Evolutionary conservation across 2,329 filamentous ascomycete species (phyloP).

Genomic region (Corynespora cassiicola): DNA sequence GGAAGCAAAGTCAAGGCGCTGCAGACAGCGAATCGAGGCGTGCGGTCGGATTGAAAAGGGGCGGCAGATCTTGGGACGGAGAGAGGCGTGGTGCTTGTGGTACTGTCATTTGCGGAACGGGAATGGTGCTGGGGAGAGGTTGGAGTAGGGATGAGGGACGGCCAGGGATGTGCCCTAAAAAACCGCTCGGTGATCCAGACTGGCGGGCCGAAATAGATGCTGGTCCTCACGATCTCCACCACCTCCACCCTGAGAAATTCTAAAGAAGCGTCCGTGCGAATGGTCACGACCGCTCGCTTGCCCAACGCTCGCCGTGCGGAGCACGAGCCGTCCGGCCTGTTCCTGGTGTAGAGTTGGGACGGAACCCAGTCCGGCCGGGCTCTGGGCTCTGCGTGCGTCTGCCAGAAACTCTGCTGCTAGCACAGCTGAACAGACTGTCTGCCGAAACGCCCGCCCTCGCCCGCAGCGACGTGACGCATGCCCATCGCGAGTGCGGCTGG

Average conservation of each 20-base stretch:
- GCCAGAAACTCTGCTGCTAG: conserved; percentile 7
- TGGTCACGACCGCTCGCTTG: too few species aligned
- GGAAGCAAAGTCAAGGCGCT: conserved; percentile 19
- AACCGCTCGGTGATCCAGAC: conserved; percentile 16
- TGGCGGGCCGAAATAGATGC: conserved; percentile 15
- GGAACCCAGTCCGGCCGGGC: conserved; percentile 13
- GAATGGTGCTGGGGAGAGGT: conserved; percentile 16
- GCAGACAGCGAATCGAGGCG: conserved; percentile 23
- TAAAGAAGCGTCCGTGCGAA: conserved; percentile 1
- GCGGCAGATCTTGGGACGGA: conserved; percentile 21
- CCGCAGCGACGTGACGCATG: conserved; percentile 28
- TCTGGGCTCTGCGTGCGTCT: conserved; percentile 11
- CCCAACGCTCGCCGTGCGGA: not conserved
- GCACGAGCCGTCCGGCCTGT: not conserved
- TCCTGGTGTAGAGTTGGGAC: not conserved
- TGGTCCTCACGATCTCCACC: conserved; percentile 4
- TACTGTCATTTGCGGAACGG: conserved; percentile 44
- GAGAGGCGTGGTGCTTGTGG: conserved; percentile 29
- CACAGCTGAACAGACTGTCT: conserved; percentile 11
- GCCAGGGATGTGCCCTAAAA: conserved; percentile 17
- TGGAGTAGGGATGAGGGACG: conserved; percentile 10
- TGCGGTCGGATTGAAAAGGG: conserved; percentile 15
- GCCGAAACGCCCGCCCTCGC: conserved; percentile 21
- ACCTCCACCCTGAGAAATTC: too few species aligned
- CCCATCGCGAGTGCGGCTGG: conserved; percentile 15